Evolutionary conservation across 1,284 basidiomycete species (phyloP), one percentile per base, ranked within the genome.

Genomic region (Papiliotrema fonsecae): DNA sequence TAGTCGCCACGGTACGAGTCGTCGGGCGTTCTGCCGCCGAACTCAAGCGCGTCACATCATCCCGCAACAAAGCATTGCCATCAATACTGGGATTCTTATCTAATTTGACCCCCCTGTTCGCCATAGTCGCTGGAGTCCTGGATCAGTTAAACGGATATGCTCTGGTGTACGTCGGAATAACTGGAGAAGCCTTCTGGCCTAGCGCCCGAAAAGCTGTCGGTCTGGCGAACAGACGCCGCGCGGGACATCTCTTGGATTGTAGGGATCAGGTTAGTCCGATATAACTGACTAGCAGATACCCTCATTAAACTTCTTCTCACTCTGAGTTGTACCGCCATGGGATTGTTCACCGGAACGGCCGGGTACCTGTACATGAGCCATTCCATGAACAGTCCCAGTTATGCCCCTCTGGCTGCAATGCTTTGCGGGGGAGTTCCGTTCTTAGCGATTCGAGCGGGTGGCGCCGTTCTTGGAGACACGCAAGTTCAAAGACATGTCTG

Each of bases 331-430:
- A 75, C 90, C 39, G 86, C 86, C 0, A 76, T 92, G 79, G 45
- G 75, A 4, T 79, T 91, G 57, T 86, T 89, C 10, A 88, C 88
- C 47, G 85, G 87, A 1, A 76, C 92, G 30, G 77, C 81, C 11
- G 88, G 88, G 0, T 96, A 93, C 67, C 72, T 96, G 3, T 92
- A 92, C 61, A 87, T 88, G 37, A 85, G 88, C 4, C 90, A 92
- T 68, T 85, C 86, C 0, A 75, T 93, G 22, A 73, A 72, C n/a
- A 84, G 84, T 13, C 88, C 89, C 0, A 74, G 83, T 34, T 82
- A 86, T 59, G 90, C 90, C 0, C 77, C 89, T 4, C 78, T 84
- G 6, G 86, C 88, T 7, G 82, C 86, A 0, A 57, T 92, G 21
- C 75, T 92, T 3, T 87, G 86, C 32, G 88, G 85, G 2, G 81